Conservation (phyloP, 2,329 filamentous ascomycete species). For the Apiospora phragmitis region DNA sequence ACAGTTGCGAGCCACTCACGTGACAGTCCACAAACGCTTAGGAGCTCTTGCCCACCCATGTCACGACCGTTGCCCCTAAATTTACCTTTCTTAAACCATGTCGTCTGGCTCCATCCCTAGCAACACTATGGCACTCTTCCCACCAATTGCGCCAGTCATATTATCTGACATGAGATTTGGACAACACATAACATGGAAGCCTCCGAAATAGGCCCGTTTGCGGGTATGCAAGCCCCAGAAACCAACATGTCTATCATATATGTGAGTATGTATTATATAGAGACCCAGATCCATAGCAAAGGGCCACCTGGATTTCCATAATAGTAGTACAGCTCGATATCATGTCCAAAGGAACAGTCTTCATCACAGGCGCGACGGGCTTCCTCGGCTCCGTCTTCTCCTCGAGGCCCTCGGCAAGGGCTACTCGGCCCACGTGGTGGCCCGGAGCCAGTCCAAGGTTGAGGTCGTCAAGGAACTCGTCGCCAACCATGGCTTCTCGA, state of each 20-base stretch:
- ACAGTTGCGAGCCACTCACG: background rate
- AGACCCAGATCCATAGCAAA: background rate
- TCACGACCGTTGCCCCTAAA: background rate
- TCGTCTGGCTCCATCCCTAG: background rate
- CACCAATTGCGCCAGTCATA: background rate
- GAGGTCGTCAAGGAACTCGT: background rate
- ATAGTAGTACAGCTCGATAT: background rate
- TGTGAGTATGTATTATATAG: background rate
- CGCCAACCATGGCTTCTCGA: background rate
- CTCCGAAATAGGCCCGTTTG: background rate
- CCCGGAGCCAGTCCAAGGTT: slow-evolving; percentile 1
- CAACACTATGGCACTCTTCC: background rate
- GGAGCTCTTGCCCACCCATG: background rate
- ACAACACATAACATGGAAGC: background rate
- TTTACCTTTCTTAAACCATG: background rate
- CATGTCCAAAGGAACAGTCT: slow-evolving; percentile 11
- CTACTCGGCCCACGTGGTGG: slow-evolving; percentile 10
- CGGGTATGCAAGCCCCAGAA: background rate
- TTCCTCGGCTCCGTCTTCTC: slow-evolving; percentile 10
- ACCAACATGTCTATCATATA: background rate
- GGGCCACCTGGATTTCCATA: background rate
- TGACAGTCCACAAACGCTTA: background rate
- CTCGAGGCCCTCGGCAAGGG: background rate
- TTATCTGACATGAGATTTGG: background rate
- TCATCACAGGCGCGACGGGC: slow-evolving; percentile 11